Evolutionary conservation across 2,329 filamentous ascomycete genomes (phyloP).

Genomic region (Cladosporium cucumerinum): DNA sequence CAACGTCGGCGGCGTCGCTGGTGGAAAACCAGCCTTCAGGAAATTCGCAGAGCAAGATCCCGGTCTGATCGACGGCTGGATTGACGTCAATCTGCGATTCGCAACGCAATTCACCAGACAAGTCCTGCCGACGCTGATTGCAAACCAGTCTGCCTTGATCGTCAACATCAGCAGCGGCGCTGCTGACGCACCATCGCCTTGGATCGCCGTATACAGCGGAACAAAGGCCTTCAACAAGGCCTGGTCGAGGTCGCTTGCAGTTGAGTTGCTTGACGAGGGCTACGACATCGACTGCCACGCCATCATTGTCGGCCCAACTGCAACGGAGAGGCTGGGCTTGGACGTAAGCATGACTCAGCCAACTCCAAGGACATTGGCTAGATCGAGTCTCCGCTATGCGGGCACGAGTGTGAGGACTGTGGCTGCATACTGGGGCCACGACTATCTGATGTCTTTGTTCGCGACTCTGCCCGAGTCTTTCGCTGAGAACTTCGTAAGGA

Average conservation of each 20-base stretch:
- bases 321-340: slow-evolving; percentile 5
- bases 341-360: neutral
- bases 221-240: slow-evolving; percentile 46
- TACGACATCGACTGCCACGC: slow-evolving; percentile 37
- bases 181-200: slow-evolving; percentile 42
- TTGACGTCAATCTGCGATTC: slow-evolving; percentile 49
- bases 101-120: slow-evolving; percentile 45
- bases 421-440: slow-evolving; percentile 10
- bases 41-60: neutral
- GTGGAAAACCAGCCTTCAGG: slow-evolving; percentile 4
- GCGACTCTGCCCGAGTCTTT: neutral
- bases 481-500: neutral
- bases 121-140: slow-evolving; percentile 43
- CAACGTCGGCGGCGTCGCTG: slow-evolving; percentile 47
- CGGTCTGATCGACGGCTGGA: slow-evolving; percentile 13
- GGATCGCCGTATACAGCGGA: slow-evolving; percentile 42
- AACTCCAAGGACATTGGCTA: neutral
- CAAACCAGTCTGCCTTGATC: slow-evolving; percentile 43
- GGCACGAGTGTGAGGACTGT: neutral
- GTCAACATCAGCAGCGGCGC: slow-evolving; percentile 49
- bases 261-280: slow-evolving; percentile 41
- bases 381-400: slow-evolving; percentile 4
- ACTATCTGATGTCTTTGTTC: neutral
- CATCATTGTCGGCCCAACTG: slow-evolving; percentile 14
- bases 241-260: slow-evolving; percentile 38